A percentile compares a stretch with the other conserved stretches of the same genome.
Conservation (phyloP, 352 stramenopile species). For the Aphanomyces astaci region DNA sequence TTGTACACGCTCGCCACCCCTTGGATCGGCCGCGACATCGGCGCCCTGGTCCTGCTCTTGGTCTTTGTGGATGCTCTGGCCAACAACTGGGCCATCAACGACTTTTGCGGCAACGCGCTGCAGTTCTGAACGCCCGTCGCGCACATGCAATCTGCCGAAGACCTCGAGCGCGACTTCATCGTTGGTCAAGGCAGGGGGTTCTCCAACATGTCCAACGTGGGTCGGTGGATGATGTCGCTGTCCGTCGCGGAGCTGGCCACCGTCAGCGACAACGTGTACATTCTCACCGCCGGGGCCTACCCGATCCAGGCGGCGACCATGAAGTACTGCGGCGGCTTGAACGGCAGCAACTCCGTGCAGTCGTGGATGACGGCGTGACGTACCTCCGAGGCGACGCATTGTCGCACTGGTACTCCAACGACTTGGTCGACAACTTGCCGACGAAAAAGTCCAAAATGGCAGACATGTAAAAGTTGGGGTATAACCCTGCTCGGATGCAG, state of each 20-base stretch:
- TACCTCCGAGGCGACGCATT: not conserved
- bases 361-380: not conserved
- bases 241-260: not conserved
- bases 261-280: not conserved
- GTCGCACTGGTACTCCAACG: not conserved
- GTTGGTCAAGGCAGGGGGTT: not conserved
- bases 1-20: not conserved
- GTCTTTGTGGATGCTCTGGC: not conserved
- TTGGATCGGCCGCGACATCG: not conserved
- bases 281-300: not conserved
- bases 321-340: slow-evolving; percentile 5
- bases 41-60: not conserved
- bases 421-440: not conserved
- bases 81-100: slow-evolving; percentile 21
- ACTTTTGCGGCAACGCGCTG: slow-evolving; percentile 6
- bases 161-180: not conserved
- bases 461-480: not conserved
- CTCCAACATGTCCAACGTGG: slow-evolving; percentile 5
- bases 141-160: not conserved
- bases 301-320: not conserved
- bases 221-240: slow-evolving; percentile 2
- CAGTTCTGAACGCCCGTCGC: slow-evolving; percentile 13
- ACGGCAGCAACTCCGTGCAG: not conserved
- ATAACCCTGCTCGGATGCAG: not conserved
- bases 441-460: not conserved